These are phyloP conservation scores for Batkoa obscura DNA, from an alignment of 371 early-diverging fungal genomes.

Conservation along the genomic window DNA sequence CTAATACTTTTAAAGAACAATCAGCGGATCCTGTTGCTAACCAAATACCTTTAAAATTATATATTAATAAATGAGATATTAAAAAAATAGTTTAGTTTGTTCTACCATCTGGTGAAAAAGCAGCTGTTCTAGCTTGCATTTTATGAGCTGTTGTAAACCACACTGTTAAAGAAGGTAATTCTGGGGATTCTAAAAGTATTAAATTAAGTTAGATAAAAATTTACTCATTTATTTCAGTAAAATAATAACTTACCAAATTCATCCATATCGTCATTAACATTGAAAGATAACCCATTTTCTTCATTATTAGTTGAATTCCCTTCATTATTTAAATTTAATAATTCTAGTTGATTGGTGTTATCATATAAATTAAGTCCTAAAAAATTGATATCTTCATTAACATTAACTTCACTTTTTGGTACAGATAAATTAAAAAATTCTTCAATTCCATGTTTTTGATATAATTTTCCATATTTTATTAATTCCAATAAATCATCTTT, in stretches of 20 bases:
- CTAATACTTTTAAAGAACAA: slow-evolving; percentile 72
- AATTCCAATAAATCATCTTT: no score
- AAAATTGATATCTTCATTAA: no score
- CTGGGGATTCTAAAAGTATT: not conserved
- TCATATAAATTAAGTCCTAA: no score
- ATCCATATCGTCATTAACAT: not conserved
- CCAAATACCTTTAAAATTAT: slow-evolving; percentile 28
- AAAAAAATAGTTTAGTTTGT: slow-evolving; percentile 10
- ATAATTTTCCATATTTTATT: no score
- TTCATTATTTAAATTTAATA: not conserved
- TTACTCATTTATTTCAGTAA: slow-evolving; percentile 2
- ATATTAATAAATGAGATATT: slow-evolving; percentile 8
- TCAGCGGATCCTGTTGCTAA: slow-evolving; percentile 84
- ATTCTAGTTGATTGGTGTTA: not conserved
- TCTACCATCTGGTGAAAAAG: slow-evolving; percentile 16
- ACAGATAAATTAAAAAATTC: no score
- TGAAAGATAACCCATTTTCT: not conserved
- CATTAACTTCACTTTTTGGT: no score
- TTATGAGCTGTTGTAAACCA: slow-evolving; percentile 18
- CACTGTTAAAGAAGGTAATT: slow-evolving; percentile 8
- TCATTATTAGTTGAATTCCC: not conserved
- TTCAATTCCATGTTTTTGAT: no score
- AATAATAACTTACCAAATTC: not conserved
- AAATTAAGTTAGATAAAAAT: not conserved
- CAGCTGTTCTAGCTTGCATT: slow-evolving; percentile 17